Conservation (phyloP, 2,329 filamentous ascomycete species). For the Phyllosticta paracitricarpa region DNA sequence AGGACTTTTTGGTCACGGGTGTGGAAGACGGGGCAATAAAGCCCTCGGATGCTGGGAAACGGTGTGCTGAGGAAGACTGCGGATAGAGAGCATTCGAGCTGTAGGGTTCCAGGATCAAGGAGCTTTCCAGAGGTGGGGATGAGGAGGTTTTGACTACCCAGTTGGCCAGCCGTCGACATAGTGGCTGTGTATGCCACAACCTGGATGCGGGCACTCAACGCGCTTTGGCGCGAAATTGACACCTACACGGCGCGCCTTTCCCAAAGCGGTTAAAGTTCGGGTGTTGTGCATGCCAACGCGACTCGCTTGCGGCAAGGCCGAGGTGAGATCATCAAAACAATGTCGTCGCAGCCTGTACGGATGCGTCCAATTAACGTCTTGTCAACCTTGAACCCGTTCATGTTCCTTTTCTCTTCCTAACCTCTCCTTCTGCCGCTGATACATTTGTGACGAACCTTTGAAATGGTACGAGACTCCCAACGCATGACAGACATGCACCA, state of each 20-base stretch:
- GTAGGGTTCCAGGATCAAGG: no score
- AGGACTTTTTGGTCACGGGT: neutral
- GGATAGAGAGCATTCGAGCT: no score
- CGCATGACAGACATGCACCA: neutral
- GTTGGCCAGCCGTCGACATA: no score
- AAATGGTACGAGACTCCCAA: neutral
- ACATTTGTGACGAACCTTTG: neutral
- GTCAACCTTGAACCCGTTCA: neutral
- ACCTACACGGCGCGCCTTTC: neutral
- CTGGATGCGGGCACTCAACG: neutral
- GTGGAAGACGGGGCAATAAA: neutral
- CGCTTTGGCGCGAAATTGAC: neutral
- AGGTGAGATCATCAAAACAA: neutral
- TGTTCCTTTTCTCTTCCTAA: neutral
- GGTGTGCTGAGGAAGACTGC: no score
- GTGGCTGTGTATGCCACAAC: no score
- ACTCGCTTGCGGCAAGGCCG: neutral
- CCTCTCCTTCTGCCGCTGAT: neutral
- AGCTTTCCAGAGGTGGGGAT: no score
- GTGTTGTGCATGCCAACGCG: conserved; percentile 1
- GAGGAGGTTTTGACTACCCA: no score
- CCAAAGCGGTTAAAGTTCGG: conserved; percentile 3
- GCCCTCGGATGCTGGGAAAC: no score
- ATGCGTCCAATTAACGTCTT: neutral
- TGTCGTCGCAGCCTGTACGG: neutral